Percentiles rank a stretch among this genome's conserved stretches.
These are phyloP conservation scores for Xylaria nigripes DNA, from an alignment of 495 filamentous ascomycete genomes.

Conservation along the genomic window DNA sequence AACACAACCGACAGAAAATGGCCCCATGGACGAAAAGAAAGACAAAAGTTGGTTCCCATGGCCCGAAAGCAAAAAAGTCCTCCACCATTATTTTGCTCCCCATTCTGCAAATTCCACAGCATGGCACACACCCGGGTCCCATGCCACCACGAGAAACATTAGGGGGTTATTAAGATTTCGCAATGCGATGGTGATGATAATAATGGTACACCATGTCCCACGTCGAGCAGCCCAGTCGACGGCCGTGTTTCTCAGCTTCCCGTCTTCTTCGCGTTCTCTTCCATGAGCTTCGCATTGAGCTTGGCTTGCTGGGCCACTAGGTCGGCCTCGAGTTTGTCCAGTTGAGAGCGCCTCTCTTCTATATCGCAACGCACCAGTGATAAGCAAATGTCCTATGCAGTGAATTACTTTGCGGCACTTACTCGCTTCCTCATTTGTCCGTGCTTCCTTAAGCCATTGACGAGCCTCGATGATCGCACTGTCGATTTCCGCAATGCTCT, in stretches of 20 bases:
- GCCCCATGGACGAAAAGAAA: too few relatives aligned
- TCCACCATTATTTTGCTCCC: background rate
- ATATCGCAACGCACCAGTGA: background rate
- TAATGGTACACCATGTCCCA: background rate
- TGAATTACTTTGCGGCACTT: background rate
- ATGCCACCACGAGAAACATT: background rate
- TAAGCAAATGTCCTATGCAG: background rate
- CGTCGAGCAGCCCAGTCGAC: background rate
- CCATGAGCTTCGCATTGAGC: background rate
- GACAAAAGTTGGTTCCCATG: background rate
- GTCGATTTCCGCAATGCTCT: slow-evolving; percentile 8
- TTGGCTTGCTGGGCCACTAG: slow-evolving; percentile 4
- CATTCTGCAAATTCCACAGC: background rate
- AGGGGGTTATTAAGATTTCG: background rate
- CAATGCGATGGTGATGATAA: background rate
- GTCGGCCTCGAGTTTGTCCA: slow-evolving; percentile 6
- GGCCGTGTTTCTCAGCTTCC: background rate
- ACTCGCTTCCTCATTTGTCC: background rate
- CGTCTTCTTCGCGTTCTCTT: background rate
- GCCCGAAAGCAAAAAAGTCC: background rate
- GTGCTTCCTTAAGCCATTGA: slow-evolving; percentile 8
- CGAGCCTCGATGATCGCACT: slow-evolving; percentile 9
- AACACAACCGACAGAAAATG: background rate
- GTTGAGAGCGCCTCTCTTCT: background rate
- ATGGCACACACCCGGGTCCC: background rate